These are phyloP conservation scores for Tulasnella sp. DNA, from an alignment of 768 basidiomycete species.

Conservation along the genomic window DNA sequence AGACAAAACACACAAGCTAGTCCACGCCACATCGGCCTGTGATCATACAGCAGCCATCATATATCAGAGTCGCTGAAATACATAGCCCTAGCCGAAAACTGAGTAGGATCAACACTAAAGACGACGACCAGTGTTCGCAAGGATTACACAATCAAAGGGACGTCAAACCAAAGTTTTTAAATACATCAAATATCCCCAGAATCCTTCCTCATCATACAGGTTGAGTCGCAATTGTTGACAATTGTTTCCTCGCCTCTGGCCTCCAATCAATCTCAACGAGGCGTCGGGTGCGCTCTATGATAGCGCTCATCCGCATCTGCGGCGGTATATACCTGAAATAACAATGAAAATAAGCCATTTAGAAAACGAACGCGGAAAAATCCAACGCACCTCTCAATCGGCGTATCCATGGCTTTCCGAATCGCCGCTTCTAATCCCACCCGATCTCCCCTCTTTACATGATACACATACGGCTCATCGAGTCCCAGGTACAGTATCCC, in stretches of 20 bases:
- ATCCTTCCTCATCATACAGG: too few relatives aligned
- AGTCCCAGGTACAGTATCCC: not conserved
- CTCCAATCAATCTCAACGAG: not conserved
- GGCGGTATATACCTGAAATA: not conserved
- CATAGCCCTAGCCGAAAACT: too few relatives aligned
- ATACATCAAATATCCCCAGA: too few relatives aligned
- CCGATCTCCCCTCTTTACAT: not conserved
- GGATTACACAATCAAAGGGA: too few relatives aligned
- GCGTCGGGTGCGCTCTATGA: not conserved
- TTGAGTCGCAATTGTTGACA: not conserved
- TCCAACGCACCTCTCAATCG: not conserved
- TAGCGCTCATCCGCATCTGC: not conserved
- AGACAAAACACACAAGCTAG: too few relatives aligned
- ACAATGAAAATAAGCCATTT: not conserved
- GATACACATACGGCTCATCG: conserved; percentile 1
- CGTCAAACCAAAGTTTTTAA: too few relatives aligned
- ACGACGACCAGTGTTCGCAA: too few relatives aligned
- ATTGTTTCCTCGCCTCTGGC: not conserved
- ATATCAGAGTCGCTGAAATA: too few relatives aligned
- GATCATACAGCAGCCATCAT: too few relatives aligned
- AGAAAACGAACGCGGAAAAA: not conserved
- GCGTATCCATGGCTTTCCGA: not conserved
- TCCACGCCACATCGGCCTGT: too few relatives aligned
- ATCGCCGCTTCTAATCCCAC: not conserved
- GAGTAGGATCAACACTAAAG: too few relatives aligned